These are phyloP conservation scores for Cladosporium sp. DNA, from an alignment of 2,329 filamentous ascomycete genomes.

Conservation along the genomic window DNA sequence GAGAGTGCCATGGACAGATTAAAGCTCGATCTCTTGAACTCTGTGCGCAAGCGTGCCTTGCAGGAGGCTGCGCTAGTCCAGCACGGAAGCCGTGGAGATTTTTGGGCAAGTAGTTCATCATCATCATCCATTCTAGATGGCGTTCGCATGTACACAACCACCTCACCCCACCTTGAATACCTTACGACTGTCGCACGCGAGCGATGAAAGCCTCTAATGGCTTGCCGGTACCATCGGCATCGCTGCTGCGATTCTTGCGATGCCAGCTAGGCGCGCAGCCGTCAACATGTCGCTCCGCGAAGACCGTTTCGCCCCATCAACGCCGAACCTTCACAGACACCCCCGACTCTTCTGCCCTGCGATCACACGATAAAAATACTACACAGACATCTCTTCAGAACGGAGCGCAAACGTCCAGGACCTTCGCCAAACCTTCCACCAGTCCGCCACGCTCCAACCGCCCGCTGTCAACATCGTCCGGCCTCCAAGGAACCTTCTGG, in stretches of 20 bases:
- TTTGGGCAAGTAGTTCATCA: no score
- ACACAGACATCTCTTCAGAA: not conserved
- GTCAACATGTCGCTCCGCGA: not conserved
- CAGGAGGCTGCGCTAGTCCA: no score
- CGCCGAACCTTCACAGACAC: constrained; percentile 3
- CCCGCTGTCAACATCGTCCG: constrained; percentile 19
- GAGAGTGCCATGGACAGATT: no score
- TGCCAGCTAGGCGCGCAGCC: constrained; percentile 52
- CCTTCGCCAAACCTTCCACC: not conserved
- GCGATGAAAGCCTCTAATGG: constrained; percentile 19
- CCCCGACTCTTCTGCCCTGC: not conserved
- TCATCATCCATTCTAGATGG: no score
- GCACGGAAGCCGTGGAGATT: no score
- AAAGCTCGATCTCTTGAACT: no score
- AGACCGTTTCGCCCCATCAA: not conserved
- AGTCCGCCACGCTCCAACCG: constrained; percentile 12
- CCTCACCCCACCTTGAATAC: not conserved
- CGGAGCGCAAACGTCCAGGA: not conserved
- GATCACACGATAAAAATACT: not conserved
- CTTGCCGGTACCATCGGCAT: constrained; percentile 45
- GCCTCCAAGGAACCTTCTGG: constrained; percentile 18
- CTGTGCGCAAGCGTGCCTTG: no score
- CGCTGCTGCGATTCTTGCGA: constrained; percentile 68
- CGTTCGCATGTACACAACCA: no score
- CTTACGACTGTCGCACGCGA: constrained; percentile 8